Percentiles rank a stretch among this genome's conserved stretches.
These are phyloP conservation scores for Fistulifera pelliculosa DNA, from an alignment of 108 stramenopile genomes.

Conservation along the genomic window DNA sequence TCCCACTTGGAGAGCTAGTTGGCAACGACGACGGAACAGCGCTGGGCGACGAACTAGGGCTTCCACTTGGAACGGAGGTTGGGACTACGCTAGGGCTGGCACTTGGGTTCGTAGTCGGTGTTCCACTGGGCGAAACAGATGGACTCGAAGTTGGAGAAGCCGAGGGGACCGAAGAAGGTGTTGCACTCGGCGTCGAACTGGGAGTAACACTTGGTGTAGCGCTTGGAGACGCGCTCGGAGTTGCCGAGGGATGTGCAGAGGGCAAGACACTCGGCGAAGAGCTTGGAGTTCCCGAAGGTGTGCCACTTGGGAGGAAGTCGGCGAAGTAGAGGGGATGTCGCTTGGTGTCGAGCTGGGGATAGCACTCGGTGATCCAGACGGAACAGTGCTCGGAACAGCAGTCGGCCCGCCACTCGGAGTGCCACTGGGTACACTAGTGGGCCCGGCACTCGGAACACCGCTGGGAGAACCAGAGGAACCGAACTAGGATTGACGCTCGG, in stretches of 20 bases:
- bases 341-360: neutral
- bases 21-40: neutral
- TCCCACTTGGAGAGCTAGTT: neutral
- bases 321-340: neutral
- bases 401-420: neutral
- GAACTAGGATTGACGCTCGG: neutral
- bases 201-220: constrained; percentile 1
- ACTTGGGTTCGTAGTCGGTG: constrained; percentile 2
- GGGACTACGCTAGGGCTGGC: neutral
- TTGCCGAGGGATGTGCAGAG: neutral
- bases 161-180: neutral
- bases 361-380: neutral
- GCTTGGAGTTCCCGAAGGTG: neutral
- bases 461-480: neutral
- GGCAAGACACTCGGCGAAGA: constrained; percentile 1
- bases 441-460: neutral
- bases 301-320: constrained; percentile 1
- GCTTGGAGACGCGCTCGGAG: neutral
- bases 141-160: constrained; percentile 2
- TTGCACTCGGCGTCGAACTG: neutral
- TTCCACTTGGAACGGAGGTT: neutral
- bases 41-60: neutral
- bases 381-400: neutral
- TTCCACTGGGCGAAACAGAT: neutral
- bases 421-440: neutral